A percentile compares a stretch with the other conserved stretches of the same genome.
These are phyloP conservation scores for Pleurotus ostreatus DNA, from an alignment of 768 basidiomycete genomes.

Conservation along the genomic window DNA sequence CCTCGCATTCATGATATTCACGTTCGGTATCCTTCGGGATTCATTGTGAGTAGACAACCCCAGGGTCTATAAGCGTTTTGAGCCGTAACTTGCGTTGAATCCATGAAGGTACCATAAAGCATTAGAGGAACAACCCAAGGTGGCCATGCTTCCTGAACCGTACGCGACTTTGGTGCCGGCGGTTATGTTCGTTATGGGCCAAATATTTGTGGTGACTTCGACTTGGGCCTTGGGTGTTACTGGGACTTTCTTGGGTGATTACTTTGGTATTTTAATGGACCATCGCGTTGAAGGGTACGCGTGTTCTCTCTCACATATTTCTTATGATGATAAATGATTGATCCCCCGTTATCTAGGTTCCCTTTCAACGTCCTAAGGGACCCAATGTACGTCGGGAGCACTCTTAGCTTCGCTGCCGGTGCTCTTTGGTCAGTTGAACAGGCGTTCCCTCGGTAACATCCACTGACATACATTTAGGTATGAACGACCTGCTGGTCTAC, in stretches of 20 bases:
- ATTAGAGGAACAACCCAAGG: constrained; percentile 69
- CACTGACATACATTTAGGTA: constrained; percentile 47
- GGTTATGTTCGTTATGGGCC: constrained; percentile 65
- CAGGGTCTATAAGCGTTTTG: not conserved
- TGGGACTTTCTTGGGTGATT: constrained; percentile 86
- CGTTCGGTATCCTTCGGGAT: constrained; percentile 82
- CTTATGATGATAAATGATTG: too few relatives aligned
- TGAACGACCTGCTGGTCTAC: constrained; percentile 78
- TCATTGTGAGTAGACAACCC: constrained; percentile 54
- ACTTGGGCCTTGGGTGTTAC: constrained; percentile 92
- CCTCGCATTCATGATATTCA: constrained; percentile 81
- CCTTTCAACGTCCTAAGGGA: constrained; percentile 91
- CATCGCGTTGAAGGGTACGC: constrained; percentile 75
- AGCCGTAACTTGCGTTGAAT: not conserved
- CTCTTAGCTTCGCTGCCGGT: constrained; percentile 81
- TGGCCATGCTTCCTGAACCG: constrained; percentile 62
- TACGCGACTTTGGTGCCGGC: constrained; percentile 56
- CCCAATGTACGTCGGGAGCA: constrained; percentile 97
- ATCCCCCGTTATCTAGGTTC: constrained; percentile 44
- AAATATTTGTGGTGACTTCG: constrained; percentile 81
- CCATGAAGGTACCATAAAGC: constrained; percentile 69
- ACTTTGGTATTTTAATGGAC: constrained; percentile 86
- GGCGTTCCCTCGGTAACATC: too few relatives aligned
- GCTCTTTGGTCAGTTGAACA: constrained; percentile 70
- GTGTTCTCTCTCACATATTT: not conserved